Percentiles rank a stretch among this genome's conserved stretches.
Conservation (phyloP, 345 rosid species). For the Euphorbia peplus region DNA sequence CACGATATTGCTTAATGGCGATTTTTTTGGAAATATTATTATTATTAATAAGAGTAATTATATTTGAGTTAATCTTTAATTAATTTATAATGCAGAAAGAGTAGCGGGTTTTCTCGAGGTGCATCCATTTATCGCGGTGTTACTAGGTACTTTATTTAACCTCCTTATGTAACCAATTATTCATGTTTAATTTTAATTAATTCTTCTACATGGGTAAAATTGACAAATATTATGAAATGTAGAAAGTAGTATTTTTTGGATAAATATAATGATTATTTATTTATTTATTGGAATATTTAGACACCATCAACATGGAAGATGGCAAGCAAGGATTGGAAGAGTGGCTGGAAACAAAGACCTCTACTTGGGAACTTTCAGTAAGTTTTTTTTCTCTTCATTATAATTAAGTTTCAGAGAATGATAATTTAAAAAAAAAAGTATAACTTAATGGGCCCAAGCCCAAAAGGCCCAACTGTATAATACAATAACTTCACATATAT, state of each 20-base stretch:
- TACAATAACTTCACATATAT: no score
- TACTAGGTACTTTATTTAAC: constrained; percentile 19
- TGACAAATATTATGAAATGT: no score
- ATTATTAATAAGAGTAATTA: no score
- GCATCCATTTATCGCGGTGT: constrained; percentile 35
- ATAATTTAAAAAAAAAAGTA: no score
- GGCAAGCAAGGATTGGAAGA: constrained; percentile 38
- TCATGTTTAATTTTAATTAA: no score
- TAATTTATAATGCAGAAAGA: constrained; percentile 18
- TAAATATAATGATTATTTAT: not conserved
- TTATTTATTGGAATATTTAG: not conserved
- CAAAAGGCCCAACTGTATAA: no score
- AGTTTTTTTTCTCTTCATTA: not conserved
- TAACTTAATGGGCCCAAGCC: no score
- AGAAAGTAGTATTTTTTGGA: no score
- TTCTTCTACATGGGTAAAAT: no score
- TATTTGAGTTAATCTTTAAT: no score
- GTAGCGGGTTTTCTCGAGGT: constrained; percentile 34
- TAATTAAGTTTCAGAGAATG: no score
- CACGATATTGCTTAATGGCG: not conserved
- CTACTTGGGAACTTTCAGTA: constrained; percentile 32
- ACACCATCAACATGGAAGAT: constrained; percentile 35
- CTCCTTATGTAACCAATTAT: not conserved
- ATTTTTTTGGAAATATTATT: not conserved
- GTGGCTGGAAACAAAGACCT: constrained; percentile 36